phyloP scores from a whole-genome alignment of 2,329 filamentous ascomycete genomes.

The Hypocreales sp. region DNA sequence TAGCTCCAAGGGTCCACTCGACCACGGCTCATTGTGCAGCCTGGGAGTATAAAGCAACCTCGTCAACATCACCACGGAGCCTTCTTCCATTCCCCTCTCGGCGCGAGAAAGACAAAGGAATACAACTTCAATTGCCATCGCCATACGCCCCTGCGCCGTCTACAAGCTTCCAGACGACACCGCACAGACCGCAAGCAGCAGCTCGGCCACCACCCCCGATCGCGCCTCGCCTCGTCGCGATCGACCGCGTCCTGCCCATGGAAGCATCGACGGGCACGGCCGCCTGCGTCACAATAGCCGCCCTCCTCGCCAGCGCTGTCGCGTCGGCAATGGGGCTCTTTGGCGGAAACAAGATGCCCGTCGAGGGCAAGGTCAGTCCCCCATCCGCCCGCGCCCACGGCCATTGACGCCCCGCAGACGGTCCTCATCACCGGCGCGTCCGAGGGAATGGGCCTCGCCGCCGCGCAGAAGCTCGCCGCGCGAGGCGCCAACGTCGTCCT shows the following conservation, averaged over 20 bases:
- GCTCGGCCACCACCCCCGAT: too few species aligned
- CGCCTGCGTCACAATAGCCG: constrained; percentile 10
- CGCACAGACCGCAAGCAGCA: too few species aligned
- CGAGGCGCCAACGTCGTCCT: constrained; percentile 82
- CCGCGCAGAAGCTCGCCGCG: constrained; percentile 56
- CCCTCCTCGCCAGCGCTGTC: constrained; percentile 18
- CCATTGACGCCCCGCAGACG: constrained; percentile 38
- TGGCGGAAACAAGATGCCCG: constrained; percentile 57
- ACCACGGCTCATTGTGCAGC: too few species aligned
- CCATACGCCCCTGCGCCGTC: too few species aligned
- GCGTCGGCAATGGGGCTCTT: constrained; percentile 51
- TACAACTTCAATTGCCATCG: too few species aligned
- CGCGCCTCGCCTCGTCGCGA: too few species aligned
- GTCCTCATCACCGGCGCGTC: constrained; percentile 82
- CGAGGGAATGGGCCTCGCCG: constrained; percentile 75
- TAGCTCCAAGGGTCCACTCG: too few species aligned
- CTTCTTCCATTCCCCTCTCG: too few species aligned
- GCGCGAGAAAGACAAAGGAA: too few species aligned
- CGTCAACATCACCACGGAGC: neutral
- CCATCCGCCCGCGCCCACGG: constrained; percentile 1
- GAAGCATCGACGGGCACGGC: constrained; percentile 2
- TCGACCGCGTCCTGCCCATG: constrained; percentile 2
- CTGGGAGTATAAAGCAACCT: too few species aligned
- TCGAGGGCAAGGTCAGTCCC: constrained; percentile 59
- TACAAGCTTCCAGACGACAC: too few species aligned